phyloP scores from a whole-genome alignment of 75 land plant genomes.

The Pinus albicaulis region DNA sequence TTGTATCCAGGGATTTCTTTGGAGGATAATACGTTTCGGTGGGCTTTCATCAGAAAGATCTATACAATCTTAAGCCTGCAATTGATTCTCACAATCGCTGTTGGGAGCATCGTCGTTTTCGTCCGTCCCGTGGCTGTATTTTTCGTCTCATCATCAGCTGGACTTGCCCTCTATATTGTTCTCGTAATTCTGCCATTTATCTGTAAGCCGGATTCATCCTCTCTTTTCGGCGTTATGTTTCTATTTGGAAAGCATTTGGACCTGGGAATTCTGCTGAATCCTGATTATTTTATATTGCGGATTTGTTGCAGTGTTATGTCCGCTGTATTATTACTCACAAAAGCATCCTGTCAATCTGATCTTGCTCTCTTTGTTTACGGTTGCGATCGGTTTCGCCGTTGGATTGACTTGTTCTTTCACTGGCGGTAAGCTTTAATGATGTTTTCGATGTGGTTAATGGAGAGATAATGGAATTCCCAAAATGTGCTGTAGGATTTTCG shows the following conservation, averaged over 20 bases:
- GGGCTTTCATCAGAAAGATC: constrained; percentile 84
- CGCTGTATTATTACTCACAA: constrained; percentile 17
- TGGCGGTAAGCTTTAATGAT: background rate
- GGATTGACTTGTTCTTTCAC: constrained; percentile 6
- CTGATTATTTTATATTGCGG: too few relatives aligned
- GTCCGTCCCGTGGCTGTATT: constrained; percentile 28
- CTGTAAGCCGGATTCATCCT: constrained; percentile 16
- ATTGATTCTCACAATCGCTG: constrained; percentile 58
- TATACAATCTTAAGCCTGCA: constrained; percentile 76
- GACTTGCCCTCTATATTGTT: constrained; percentile 39
- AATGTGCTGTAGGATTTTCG: too few relatives aligned
- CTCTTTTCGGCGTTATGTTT: too few relatives aligned
- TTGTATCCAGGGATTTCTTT: constrained; percentile 15
- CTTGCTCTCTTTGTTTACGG: constrained; percentile 13
- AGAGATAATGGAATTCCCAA: background rate
- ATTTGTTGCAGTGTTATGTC: constrained; percentile 15
- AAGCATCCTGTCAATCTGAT: constrained; percentile 20
- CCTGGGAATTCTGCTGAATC: too few relatives aligned
- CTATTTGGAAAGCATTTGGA: too few relatives aligned
- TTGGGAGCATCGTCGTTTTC: constrained; percentile 59
- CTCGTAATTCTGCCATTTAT: constrained; percentile 36
- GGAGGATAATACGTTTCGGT: constrained; percentile 29
- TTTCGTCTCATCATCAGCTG: constrained; percentile 36
- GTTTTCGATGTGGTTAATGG: background rate
- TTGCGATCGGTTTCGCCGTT: constrained; percentile 12